Percentiles rank a stretch among this genome's conserved stretches.
phyloP scores from a whole-genome alignment of 2,329 filamentous ascomycete genomes.

The Xylariaceae sp. region DNA sequence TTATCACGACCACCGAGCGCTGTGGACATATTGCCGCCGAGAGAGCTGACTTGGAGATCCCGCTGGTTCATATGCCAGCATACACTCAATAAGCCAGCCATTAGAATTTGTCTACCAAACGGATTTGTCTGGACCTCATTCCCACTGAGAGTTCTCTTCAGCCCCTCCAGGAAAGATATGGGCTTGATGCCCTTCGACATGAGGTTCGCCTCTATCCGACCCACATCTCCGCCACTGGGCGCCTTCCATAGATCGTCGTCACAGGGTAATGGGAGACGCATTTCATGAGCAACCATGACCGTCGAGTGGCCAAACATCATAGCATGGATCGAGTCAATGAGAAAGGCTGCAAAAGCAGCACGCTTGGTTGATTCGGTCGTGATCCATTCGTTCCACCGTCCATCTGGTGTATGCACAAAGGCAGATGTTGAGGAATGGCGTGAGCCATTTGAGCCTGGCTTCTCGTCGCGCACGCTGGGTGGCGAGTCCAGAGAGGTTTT shows the following conservation, averaged over 20 bases:
- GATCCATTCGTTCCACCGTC: slow-evolving; percentile 96
- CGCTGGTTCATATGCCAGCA: slow-evolving; percentile 98
- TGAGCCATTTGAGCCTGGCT: slow-evolving; percentile 43
- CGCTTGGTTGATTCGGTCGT: slow-evolving; percentile 86
- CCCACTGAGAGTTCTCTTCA: slow-evolving; percentile 85
- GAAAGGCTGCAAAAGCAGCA: slow-evolving; percentile 88
- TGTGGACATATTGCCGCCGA: slow-evolving; percentile 67
- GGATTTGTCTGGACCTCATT: slow-evolving; percentile 85
- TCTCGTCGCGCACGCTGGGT: slow-evolving; percentile 64
- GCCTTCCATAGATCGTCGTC: slow-evolving; percentile 93
- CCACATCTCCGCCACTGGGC: slow-evolving; percentile 80
- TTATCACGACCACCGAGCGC: slow-evolving; percentile 84
- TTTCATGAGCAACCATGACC: slow-evolving; percentile 95
- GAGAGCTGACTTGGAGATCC: slow-evolving; percentile 84
- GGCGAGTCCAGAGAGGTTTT: slow-evolving; percentile 81
- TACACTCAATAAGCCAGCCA: slow-evolving; percentile 89
- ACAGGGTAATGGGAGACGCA: slow-evolving; percentile 85
- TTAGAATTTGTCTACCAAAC: slow-evolving; percentile 88
- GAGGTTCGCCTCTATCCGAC: slow-evolving; percentile 74
- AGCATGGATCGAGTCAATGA: slow-evolving; percentile 92
- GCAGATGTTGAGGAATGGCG: slow-evolving; percentile 60
- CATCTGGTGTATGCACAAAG: slow-evolving; percentile 66
- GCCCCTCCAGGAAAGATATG: slow-evolving; percentile 81
- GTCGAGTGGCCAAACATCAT: slow-evolving; percentile 98
- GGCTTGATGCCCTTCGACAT: slow-evolving; percentile 78